Conservation (phyloP, 2,329 filamentous ascomycete species). For the Fusarium sp. region DNA sequence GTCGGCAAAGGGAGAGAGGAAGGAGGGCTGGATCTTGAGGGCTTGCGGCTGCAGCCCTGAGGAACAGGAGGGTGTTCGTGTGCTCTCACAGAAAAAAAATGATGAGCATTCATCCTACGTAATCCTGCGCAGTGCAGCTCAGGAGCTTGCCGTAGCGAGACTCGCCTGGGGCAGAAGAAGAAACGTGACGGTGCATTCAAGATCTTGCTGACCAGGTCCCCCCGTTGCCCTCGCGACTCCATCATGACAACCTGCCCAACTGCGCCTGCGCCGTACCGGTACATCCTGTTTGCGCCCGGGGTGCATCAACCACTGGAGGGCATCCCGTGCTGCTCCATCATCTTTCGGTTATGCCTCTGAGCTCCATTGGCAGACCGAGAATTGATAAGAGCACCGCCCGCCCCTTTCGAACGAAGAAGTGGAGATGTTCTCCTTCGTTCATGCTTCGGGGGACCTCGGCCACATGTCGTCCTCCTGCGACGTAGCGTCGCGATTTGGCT, state of each 20-base stretch:
- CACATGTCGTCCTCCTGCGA: slow-evolving; percentile 27
- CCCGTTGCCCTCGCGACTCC: slow-evolving; percentile 2
- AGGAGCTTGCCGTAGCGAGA: background rate
- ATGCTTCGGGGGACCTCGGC: slow-evolving; percentile 40
- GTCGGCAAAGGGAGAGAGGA: slow-evolving; percentile 6
- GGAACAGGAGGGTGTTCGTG: slow-evolving; percentile 9
- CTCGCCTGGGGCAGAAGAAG: background rate
- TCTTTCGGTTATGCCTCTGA: slow-evolving; percentile 14
- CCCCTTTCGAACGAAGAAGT: slow-evolving; percentile 24
- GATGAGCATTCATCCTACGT: background rate
- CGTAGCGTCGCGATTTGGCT: slow-evolving; percentile 12
- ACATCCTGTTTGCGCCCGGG: slow-evolving; percentile 2
- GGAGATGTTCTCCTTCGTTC: slow-evolving; percentile 25
- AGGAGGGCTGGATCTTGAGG: slow-evolving; percentile 4
- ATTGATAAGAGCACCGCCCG: background rate
- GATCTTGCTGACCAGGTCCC: slow-evolving; percentile 4
- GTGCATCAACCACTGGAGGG: slow-evolving; percentile 9
- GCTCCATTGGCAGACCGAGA: slow-evolving; percentile 17
- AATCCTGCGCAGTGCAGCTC: background rate
- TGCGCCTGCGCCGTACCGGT: slow-evolving; percentile 15
- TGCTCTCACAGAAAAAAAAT: background rate
- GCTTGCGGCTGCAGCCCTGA: slow-evolving; percentile 23
- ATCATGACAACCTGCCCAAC: slow-evolving; percentile 33
- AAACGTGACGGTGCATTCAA: slow-evolving; percentile 5
- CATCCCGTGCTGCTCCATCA: background rate